Evolutionary conservation across 2,329 filamentous ascomycete genomes (phyloP), one percentile per base, ranked within the genome.

Genomic region (Alternaria sp.): DNA sequence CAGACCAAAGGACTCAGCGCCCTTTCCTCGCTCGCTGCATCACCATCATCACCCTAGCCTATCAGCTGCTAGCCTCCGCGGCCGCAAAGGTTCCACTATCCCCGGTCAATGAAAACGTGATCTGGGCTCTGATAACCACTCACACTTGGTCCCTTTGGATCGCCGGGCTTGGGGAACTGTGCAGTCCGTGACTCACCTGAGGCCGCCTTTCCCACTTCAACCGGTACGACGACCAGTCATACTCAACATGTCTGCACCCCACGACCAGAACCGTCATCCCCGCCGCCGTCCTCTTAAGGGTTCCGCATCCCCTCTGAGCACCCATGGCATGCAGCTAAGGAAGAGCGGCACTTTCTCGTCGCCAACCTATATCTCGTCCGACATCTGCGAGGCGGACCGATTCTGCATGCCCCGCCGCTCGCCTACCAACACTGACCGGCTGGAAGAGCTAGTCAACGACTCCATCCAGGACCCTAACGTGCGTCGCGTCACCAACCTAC

Each of bases 311-410:
- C 72, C 75, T 70, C 70, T 74, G 65, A 73, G 67, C 76, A 80
- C 75, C 70, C 77, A 73, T 75, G 77, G 76, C 74, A 82, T 83
- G 80, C 78, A 76, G 56, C 78, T 85, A 66, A 81, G 81, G 72
- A 85, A 85, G 77, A 80, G 81, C 61, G 79, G 80, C 59, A 85
- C 83, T 66, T 85, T 85, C 73, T 81, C 83, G 65, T 81, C 81
- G 55, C 80, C 81, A 51, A 79, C 79, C 65, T 72, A 71, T 51
- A 61, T 77, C 57, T 73, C 72, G 17, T 76, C 73, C 56, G 81
- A 81, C 66, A 72, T 82, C 60, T 79, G 75, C 69, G 80, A 80
- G 67, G 57, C 80, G 61, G 76, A 73, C 70, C 68, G 73, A 45
- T 78, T 73, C 59, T 81, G 78, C 70, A 81, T 83, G 80, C 80